These are phyloP conservation scores for Metschnikowia picachoensis DNA, from an alignment of 805 yeast genomes.

Conservation along the genomic window DNA sequence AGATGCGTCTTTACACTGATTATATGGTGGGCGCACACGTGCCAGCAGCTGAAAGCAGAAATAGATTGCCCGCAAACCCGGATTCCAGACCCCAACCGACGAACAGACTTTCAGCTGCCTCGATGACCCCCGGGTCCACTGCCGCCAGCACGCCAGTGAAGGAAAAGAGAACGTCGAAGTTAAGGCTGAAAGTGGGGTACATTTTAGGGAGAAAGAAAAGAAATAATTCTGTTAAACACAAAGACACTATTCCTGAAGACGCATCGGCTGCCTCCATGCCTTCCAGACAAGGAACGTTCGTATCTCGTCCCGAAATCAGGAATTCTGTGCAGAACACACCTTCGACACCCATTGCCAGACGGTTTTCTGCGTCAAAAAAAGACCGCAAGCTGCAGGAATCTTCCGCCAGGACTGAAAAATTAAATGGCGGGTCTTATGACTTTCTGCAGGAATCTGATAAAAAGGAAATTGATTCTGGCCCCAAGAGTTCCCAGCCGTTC, in stretches of 20 bases:
- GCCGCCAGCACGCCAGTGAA: constrained; percentile 20
- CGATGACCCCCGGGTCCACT: constrained; percentile 15
- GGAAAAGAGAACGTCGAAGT: constrained; percentile 34
- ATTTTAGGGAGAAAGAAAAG: constrained; percentile 61
- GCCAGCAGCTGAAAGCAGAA: constrained; percentile 2
- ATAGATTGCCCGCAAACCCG: not conserved
- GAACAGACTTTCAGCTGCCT: constrained; percentile 7
- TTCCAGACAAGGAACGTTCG: constrained; percentile 11
- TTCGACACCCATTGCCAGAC: constrained; percentile 1
- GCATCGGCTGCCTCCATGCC: constrained; percentile 24
- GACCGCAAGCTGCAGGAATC: not conserved
- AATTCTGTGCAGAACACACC: constrained; percentile 12
- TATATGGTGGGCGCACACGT: constrained; percentile 25
- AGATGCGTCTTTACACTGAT: constrained; percentile 36
- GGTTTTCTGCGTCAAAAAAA: not conserved
- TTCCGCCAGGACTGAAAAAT: not conserved
- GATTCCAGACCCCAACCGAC: constrained; percentile 3
- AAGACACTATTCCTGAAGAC: constrained; percentile 33
- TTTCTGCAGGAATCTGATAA: too few relatives aligned
- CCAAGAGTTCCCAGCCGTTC: not conserved
- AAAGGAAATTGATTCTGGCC: not conserved
- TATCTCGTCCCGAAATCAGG: constrained; percentile 11
- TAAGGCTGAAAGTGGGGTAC: constrained; percentile 73
- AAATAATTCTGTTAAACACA: constrained; percentile 25
- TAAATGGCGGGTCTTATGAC: not conserved